Evolutionary conservation across 768 basidiomycete species (phyloP).

Genomic region (Serendipita sp.): DNA sequence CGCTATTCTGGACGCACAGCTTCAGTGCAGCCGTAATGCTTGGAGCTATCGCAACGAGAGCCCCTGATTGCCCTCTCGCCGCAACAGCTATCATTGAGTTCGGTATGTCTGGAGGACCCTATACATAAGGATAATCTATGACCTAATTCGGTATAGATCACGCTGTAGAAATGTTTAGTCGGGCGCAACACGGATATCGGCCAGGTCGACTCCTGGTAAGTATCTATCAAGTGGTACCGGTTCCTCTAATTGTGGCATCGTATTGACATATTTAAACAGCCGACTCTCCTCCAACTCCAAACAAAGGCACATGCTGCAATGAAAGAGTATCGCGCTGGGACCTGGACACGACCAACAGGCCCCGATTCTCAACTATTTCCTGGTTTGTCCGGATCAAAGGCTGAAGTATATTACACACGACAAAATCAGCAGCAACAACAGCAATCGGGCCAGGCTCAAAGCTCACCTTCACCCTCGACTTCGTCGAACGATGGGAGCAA

Average conservation of each 20-base stretch:
- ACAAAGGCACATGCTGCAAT: background rate
- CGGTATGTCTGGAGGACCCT: slow-evolving; percentile 17
- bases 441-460: background rate
- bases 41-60: slow-evolving; percentile 59
- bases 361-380: background rate
- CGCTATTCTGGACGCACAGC: slow-evolving; percentile 58
- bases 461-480: background rate
- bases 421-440: background rate
- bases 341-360: background rate
- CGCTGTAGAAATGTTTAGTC: background rate
- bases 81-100: slow-evolving; percentile 53
- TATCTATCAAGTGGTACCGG: background rate
- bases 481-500: background rate
- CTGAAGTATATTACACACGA: background rate
- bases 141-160: background rate
- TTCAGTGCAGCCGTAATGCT: slow-evolving; percentile 41
- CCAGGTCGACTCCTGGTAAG: background rate
- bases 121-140: background rate
- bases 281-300: background rate
- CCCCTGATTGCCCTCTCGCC: slow-evolving; percentile 54
- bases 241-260: background rate
- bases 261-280: background rate
- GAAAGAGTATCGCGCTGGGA: background rate
- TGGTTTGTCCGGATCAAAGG: background rate
- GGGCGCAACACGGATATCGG: background rate